Conservation (phyloP, 73 alveolate genomes). For the Stentor coeruleus region DNA sequence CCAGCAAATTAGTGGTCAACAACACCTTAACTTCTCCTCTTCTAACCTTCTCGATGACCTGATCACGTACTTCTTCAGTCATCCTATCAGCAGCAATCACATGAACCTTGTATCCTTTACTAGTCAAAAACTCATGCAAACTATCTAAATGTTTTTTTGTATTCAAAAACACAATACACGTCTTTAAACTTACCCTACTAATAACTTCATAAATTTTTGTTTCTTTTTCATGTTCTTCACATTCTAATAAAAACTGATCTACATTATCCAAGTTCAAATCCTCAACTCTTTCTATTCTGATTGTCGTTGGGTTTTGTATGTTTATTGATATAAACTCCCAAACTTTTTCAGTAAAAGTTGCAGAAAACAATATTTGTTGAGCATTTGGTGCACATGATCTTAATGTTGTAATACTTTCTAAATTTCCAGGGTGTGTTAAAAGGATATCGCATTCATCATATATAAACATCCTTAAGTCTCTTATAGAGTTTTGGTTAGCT, state of each 20-base stretch:
- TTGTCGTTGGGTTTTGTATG: not conserved
- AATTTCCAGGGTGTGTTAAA: not conserved
- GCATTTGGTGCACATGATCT: not conserved
- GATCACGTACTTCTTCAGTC: slow-evolving; percentile 51
- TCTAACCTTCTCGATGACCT: slow-evolving; percentile 49
- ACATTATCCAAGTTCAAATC: slow-evolving; percentile 20
- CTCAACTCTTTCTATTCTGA: not conserved
- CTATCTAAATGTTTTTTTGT: slow-evolving; percentile 12
- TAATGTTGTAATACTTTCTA: not conserved
- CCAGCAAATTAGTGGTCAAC: slow-evolving; percentile 57
- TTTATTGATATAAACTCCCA: not conserved
- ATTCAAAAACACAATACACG: slow-evolving; percentile 5
- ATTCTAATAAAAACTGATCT: not conserved
- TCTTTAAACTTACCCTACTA: not conserved
- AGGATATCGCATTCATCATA: slow-evolving; percentile 7
- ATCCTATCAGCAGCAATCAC: slow-evolving; percentile 50
- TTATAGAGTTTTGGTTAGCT: not conserved
- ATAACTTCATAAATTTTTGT: not conserved
- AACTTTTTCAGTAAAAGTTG: slow-evolving; percentile 7
- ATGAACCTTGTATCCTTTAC: slow-evolving; percentile 36
- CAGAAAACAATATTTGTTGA: slow-evolving; percentile 9
- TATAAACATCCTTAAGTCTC: not conserved
- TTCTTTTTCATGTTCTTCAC: not conserved
- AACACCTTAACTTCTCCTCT: slow-evolving; percentile 43
- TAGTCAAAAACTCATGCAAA: slow-evolving; percentile 14